Conservation (phyloP, 331 rosid species). For the Cydonia oblonga region DNA sequence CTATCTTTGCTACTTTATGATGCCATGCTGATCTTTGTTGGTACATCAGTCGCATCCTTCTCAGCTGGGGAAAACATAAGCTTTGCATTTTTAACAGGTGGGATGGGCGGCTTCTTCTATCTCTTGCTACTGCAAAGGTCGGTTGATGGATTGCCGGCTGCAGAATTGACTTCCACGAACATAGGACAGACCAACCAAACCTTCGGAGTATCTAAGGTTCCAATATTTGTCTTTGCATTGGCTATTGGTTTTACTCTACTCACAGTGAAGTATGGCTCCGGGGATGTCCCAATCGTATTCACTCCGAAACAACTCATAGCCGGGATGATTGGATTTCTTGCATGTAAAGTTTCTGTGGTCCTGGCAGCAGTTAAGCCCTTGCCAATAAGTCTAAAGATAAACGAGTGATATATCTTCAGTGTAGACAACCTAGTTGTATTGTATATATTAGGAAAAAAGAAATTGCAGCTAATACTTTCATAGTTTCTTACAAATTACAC, state of each 20-base stretch:
- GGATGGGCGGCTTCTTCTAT: conserved; percentile 72
- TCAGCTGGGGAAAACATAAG: conserved; percentile 42
- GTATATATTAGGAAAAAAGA: not conserved
- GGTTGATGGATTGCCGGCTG: conserved; percentile 65
- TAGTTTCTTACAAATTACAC: not conserved
- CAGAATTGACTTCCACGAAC: conserved; percentile 25
- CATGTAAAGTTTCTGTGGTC: conserved; percentile 64
- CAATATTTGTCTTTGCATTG: conserved; percentile 43
- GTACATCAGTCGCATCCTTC: conserved; percentile 45
- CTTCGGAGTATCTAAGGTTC: conserved; percentile 29
- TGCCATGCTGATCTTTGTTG: conserved; percentile 44
- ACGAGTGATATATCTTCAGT: conserved; percentile 27
- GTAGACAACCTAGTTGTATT: not conserved
- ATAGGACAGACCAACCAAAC: conserved; percentile 6
- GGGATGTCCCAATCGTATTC: conserved; percentile 32
- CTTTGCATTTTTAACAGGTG: conserved; percentile 64
- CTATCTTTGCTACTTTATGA: conserved; percentile 75
- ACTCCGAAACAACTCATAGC: conserved; percentile 50
- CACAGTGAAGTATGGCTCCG: conserved; percentile 33
- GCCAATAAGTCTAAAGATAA: conserved; percentile 25
- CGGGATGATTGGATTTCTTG: conserved; percentile 82
- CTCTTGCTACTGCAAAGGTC: conserved; percentile 74
- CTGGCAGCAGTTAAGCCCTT: conserved; percentile 77
- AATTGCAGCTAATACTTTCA: not conserved
- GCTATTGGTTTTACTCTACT: conserved; percentile 37